Evolutionary conservation across 371 early-diverging fungal genomes (phyloP).

Genomic region (Mucor irregularis): DNA sequence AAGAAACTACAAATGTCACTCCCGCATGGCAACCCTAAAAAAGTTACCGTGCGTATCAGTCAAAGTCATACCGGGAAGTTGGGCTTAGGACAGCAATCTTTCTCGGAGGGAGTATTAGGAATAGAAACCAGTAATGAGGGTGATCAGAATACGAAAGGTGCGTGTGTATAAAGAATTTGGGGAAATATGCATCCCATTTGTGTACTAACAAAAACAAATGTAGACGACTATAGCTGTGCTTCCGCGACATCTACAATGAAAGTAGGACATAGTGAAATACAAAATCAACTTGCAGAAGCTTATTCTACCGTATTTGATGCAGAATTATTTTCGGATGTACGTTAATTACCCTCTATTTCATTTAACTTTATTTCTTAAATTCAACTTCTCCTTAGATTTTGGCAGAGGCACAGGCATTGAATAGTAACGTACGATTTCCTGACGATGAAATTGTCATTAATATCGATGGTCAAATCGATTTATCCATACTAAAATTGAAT

Average conservation of each 20-base stretch:
- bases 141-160: not conserved
- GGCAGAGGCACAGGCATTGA: slow-evolving; percentile 55
- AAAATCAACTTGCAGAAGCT: slow-evolving; percentile 48
- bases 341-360: not conserved
- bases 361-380: not conserved
- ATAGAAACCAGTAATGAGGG: not conserved
- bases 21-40: slow-evolving; percentile 20
- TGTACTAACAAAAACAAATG: too few species aligned
- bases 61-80: slow-evolving; percentile 23
- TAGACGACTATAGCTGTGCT: not conserved
- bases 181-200: too few species aligned
- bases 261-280: slow-evolving; percentile 25
- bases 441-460: slow-evolving; percentile 56
- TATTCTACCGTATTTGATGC: slow-evolving; percentile 59
- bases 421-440: slow-evolving; percentile 48
- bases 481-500: slow-evolving; percentile 32
- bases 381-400: slow-evolving; percentile 37
- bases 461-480: slow-evolving; percentile 58
- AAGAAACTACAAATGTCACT: slow-evolving; percentile 16
- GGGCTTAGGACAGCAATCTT: slow-evolving; percentile 6
- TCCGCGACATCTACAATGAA: not conserved
- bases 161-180: not conserved
- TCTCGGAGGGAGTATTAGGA: slow-evolving; percentile 23
- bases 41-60: slow-evolving; percentile 20
- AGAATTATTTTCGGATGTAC: slow-evolving; percentile 57